Base-by-base conservation (phyloP, 1,284 basidiomycete species). In the Kalmanozyma brasiliensis region DNA sequence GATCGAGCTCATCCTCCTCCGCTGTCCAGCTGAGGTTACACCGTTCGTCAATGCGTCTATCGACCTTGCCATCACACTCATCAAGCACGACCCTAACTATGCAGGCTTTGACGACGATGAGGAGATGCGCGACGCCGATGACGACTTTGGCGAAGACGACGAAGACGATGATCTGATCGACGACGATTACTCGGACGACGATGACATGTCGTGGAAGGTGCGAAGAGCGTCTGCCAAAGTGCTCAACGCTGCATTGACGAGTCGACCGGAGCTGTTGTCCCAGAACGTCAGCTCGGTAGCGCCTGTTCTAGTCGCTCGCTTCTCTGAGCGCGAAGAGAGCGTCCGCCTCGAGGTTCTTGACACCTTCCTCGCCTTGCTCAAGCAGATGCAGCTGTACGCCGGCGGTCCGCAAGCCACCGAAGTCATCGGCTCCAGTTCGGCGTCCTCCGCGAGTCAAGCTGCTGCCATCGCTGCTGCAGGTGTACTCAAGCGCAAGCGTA, bases 171-270 rank as follows among this genome's bases (percentile, higher is more conserved):
- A 89, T 71, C 89, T 91, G 16, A 37, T 76, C 32, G 61, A 72
- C 44, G 74, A 79, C 19, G 67, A 72, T 32, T 97, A 97, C 82
- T 93, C 93, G 8, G 95, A 99, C 76, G 95, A 98, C 71, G 96
- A 98, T 80, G 96, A 98, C 80, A 91, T 92, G n/a, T 97, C 94
- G 0, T 98, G 97, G 88, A 98, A 97, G 84, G 93, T 97, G 62
- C 89, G 96, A 61, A 88, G 95, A 49, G 90, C 92, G 4, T 90
- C 96, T 5, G 93, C 93, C 22, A 97, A 97, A 81, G 85, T 98
- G 2, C 86, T 98, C 13, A 85, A 89, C 13, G 90, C 91, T 1
- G 86, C 96, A 44, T 90, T 98, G 67, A 88, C 87, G 14, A 95
- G 94, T 5, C 90, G 93, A 11, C 90, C 93, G 1, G 95, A 96